phyloP scores from a whole-genome alignment of 768 basidiomycete species.

The Auricularia sp. region DNA sequence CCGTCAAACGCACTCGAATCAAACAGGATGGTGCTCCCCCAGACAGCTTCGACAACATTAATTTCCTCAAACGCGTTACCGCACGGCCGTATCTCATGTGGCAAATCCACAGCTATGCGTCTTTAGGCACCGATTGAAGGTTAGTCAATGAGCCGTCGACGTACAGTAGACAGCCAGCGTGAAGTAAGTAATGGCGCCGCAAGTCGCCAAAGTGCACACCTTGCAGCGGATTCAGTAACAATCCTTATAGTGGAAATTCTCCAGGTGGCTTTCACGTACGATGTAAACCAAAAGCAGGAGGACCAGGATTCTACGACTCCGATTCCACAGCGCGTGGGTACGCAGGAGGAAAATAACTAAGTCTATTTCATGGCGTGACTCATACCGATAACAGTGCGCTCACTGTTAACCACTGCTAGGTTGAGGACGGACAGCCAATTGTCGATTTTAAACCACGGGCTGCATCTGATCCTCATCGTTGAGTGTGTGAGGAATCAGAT shows the following conservation, averaged over 20 bases:
- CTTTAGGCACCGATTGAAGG: neutral
- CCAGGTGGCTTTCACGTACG: neutral
- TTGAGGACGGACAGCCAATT: neutral
- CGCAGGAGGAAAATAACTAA: neutral
- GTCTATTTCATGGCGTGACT: too few relatives aligned
- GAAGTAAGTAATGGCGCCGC: neutral
- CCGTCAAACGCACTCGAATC: neutral
- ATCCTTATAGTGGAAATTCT: neutral
- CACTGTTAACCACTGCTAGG: neutral
- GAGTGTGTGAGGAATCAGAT: too few relatives aligned
- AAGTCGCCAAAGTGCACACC: neutral
- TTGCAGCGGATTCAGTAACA: neutral
- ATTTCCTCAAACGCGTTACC: neutral
- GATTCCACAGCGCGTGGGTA: neutral
- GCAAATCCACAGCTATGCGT: neutral
- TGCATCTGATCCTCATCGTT: neutral
- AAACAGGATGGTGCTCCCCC: neutral
- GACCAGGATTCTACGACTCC: neutral
- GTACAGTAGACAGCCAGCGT: neutral
- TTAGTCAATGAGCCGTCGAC: neutral
- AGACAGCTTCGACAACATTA: neutral
- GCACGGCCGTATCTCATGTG: neutral
- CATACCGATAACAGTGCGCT: neutral
- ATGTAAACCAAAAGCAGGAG: neutral
- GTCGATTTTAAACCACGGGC: neutral